Base-by-base conservation (phyloP, 805 yeast species). In the Lipomyces spencermartinsiae region DNA sequence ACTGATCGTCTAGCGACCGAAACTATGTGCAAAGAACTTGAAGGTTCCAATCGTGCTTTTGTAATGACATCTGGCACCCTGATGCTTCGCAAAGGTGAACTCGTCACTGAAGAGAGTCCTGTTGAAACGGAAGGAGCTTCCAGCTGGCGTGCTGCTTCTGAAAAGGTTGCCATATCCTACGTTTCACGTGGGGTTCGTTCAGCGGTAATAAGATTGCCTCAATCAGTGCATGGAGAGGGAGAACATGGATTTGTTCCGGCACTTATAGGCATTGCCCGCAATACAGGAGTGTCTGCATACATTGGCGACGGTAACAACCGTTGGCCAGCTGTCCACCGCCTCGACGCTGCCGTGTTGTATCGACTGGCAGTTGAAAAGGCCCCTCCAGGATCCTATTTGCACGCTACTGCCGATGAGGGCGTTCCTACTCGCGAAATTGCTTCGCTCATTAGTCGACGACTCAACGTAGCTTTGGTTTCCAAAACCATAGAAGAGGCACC, bases 171-270 rank as follows among this genome's bases (percentile, higher is more conserved):
- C 49, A 39, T 75, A 53, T 25, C 64, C 19, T 73, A 71, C 49
- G 70, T 68, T n/a, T 70, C 70, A 1, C 72, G 74, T 59, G 79
- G 79, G 16, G 77, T 81, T 2, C 74, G 73, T 35, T 66, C 74
- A 3, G 59, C 65, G n/a, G 33, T 65, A 12, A 66, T 81, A 1
- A 74, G 81, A 67, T 70, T 80, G 31, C 70, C 80, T 16, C 79
- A 81, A 35, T 69, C 77, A 9, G 80, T 78, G 37, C 83, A 80
- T 69, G 83, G 77, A 25, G 72, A 62, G 14, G 75, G 72, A 1
- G 80, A 78, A 60, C 61, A 66, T 4, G 79, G 73, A 0, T 80
- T 80, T 54, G 51, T 79, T 34, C 72, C 77, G 1, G 7, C 39
- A 5, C 59, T 77, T 49, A 49, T 49, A 14, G 54, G 54, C 22